phyloP scores from a whole-genome alignment of 1,284 basidiomycete species.

The Trichosporon inkin region DNA sequence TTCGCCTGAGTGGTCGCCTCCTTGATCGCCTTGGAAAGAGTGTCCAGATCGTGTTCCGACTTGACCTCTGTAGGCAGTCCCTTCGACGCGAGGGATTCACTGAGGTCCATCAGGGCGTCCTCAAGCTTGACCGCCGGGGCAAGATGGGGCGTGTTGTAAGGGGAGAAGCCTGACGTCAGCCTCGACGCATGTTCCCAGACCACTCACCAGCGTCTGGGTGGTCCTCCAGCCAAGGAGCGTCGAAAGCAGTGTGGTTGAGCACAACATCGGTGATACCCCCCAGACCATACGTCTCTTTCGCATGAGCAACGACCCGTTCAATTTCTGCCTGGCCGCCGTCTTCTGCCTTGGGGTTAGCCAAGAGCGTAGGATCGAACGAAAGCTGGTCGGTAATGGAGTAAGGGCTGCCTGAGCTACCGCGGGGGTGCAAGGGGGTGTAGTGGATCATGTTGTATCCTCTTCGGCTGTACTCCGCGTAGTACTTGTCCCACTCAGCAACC shows the following conservation, averaged over 20 bases:
- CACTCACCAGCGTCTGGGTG: conserved; percentile 85
- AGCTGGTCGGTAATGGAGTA: conserved; percentile 87
- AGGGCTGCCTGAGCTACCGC: conserved; percentile 80
- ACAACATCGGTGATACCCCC: conserved; percentile 88
- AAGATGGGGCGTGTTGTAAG: conserved; percentile 81
- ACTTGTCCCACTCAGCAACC: conserved; percentile 65
- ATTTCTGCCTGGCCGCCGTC: conserved; percentile 55
- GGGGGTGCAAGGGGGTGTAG: conserved; percentile 85
- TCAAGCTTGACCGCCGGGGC: conserved; percentile 83
- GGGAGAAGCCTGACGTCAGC: conserved; percentile 66
- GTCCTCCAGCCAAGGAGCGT: conserved; percentile 81
- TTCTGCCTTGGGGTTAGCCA: conserved; percentile 55
- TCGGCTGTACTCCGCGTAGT: conserved; percentile 74
- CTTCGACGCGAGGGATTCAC: conserved; percentile 59
- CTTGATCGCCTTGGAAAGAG: conserved; percentile 62
- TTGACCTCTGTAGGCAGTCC: conserved; percentile 63
- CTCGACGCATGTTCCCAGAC: conserved; percentile 4
- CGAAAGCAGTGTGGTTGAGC: conserved; percentile 89
- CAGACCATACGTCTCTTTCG: conserved; percentile 78
- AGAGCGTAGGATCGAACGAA: conserved; percentile 70
- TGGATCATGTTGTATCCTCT: conserved; percentile 95
- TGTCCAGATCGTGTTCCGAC: conserved; percentile 64
- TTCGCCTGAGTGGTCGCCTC: conserved; percentile 62
- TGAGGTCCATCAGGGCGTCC: conserved; percentile 74
- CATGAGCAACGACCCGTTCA: conserved; percentile 60